Base-by-base conservation (phyloP, 768 basidiomycete species). In the Dentipellis sp. region DNA sequence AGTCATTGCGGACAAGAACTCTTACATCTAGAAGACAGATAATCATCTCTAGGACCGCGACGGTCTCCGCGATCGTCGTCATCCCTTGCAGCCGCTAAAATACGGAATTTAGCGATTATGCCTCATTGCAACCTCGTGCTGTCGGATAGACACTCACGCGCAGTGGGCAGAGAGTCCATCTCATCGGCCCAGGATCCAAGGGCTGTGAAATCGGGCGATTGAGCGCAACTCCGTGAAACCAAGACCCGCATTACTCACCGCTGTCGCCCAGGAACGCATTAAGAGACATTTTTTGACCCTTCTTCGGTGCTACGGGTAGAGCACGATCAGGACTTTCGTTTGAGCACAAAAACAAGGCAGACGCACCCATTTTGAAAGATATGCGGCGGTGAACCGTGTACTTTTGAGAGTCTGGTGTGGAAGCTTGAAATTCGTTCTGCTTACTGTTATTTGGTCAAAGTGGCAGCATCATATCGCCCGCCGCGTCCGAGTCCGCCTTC, bases 121-220 rank as follows among this genome's bases (percentile, higher is more conserved):
- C 10, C 37, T 4, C 16, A 17, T 12, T 19, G 16, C 21, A 21
- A 45, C 46, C 36, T 54, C 9, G 57, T 54, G 37, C 48, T 48
- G 22, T 52, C 54, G 52, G 48, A 50, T 45, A 55, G 46, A 54
- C n/a, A 78, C 94, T 75, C 75, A 98, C 95, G 95, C 66, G 92
- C 94, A 64, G 83, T 88, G 23, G 95, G 95, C 59, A 98, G 79
- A 34, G 79, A 64, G 62, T 97, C 94, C 91, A 97, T 94, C 72
- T 98, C 97, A 69, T 98, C 97, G 7, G 97, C 97, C 97, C 97
- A 99, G 67, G 91, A 94, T 65, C 93, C 95, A 53, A 90, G 74
- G 53, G 84, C 91, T 93, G 57, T 12, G 56, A 65, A 36, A 53
- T 59, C 49, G 60, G 52, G 55, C 51, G 55, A 52, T 42, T 51